These are phyloP conservation scores for Rhododendron williamsianum DNA, from an alignment of 148 eudicot genomes.

Conservation along the genomic window DNA sequence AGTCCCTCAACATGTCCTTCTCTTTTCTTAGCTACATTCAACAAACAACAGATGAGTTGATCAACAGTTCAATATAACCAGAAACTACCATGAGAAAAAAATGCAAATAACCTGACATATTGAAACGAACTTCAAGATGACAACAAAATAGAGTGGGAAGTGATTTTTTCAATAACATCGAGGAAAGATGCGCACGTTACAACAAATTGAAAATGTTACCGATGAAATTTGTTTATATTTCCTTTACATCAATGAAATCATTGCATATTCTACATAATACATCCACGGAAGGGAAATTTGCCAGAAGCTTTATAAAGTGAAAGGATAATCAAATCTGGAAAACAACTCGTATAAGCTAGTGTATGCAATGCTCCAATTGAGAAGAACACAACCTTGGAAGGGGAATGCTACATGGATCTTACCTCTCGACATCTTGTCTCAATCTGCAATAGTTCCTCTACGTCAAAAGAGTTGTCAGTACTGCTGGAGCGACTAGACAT, in stretches of 20 bases:
- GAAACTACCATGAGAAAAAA: not conserved
- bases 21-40: conserved; percentile 60
- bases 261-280: not conserved
- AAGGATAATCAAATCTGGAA: not conserved
- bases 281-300: not conserved
- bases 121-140: not conserved
- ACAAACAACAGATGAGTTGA: not conserved
- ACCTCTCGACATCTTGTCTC: conserved; percentile 78
- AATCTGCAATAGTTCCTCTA: conserved; percentile 51
- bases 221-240: not conserved
- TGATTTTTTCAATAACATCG: not conserved
- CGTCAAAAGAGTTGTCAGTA: conserved; percentile 43
- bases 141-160: not conserved
- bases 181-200: not conserved
- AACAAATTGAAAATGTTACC: not conserved
- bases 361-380: not conserved
- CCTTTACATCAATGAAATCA: not conserved
- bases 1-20: conserved; percentile 62
- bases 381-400: not conserved
- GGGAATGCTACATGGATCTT: conserved; percentile 16
- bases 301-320: not conserved
- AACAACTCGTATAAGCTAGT: not conserved
- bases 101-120: not conserved
- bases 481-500: conserved; percentile 65
- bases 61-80: not conserved